phyloP scores from a whole-genome alignment of 2,329 filamentous ascomycete species.

The Penicillium griseofulvum region DNA sequence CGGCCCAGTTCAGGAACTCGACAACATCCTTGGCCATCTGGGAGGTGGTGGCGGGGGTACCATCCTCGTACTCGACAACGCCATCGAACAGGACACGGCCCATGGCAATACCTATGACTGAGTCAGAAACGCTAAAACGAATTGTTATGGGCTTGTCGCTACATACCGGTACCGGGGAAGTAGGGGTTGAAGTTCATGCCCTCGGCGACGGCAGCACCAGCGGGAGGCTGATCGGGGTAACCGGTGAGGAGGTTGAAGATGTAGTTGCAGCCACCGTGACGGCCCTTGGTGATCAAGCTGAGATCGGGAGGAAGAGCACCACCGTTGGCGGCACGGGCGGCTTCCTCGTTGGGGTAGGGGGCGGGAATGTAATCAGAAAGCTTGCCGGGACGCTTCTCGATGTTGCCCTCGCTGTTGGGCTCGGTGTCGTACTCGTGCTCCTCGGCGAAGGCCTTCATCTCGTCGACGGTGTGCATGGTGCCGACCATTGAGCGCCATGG shows the following conservation, averaged over 20 bases:
- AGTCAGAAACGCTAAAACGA: conserved; percentile 14
- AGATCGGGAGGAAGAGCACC: conserved; percentile 97
- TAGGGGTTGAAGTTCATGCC: conserved; percentile 99
- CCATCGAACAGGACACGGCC: conserved; percentile 97
- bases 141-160: not conserved
- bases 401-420: conserved; percentile 96
- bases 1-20: conserved; percentile 99
- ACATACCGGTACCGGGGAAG: conserved; percentile 88
- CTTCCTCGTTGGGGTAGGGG: conserved; percentile 99
- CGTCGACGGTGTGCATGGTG: conserved; percentile 88
- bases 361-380: conserved; percentile 93
- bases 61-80: conserved; percentile 96
- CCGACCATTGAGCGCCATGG: conserved; percentile 93
- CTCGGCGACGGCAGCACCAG: conserved; percentile 77
- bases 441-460: conserved; percentile 95
- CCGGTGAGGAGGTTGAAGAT: conserved; percentile 96
- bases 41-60: conserved; percentile 86
- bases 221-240: conserved; percentile 93
- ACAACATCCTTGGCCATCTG: conserved; percentile 99
- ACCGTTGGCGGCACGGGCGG: conserved; percentile 95
- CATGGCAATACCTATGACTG: conserved; percentile 74
- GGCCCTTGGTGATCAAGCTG: conserved; percentile 94
- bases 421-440: conserved; percentile 98
- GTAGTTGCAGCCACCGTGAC: conserved; percentile 97
- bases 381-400: conserved; percentile 98